phyloP scores from a whole-genome alignment of 257 asterid species.

The Cruciata laevipes region DNA sequence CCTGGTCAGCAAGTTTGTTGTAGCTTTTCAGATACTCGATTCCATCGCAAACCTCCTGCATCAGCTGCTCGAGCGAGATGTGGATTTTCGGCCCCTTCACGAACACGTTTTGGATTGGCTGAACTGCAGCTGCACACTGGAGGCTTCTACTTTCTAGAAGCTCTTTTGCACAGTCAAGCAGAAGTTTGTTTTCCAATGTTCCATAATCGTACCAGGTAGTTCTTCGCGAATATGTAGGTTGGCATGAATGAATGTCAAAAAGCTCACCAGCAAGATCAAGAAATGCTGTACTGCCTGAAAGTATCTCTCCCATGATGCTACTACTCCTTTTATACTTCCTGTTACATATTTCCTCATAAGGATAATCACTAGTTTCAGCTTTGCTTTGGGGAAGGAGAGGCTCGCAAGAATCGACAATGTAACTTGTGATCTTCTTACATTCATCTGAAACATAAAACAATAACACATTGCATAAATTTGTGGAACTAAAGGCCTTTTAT shows the following conservation, averaged over 20 bases:
- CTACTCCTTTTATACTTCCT: constrained; percentile 16
- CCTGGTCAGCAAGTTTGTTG: neutral
- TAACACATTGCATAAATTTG: constrained; percentile 5
- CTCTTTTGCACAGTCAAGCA: constrained; percentile 31
- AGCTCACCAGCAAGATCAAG: constrained; percentile 27
- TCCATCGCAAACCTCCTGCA: constrained; percentile 28
- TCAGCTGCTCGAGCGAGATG: constrained; percentile 21
- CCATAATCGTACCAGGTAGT: constrained; percentile 8
- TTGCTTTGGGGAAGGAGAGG: constrained; percentile 11
- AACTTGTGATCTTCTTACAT: constrained; percentile 18
- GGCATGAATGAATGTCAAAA: constrained; percentile 18
- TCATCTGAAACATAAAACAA: constrained; percentile 32
- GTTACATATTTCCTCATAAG: neutral
- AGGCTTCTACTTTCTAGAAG: constrained; percentile 24
- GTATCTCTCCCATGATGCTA: constrained; percentile 25
- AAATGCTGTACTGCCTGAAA: constrained; percentile 28
- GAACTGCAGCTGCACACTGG: constrained; percentile 6
- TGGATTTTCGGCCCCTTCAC: constrained; percentile 9
- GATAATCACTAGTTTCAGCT: constrained; percentile 14
- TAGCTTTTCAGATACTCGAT: constrained; percentile 23
- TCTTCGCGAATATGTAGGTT: constrained; percentile 8
- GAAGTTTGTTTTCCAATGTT: constrained; percentile 9
- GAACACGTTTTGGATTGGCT: constrained; percentile 1
- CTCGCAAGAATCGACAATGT: constrained; percentile 18
- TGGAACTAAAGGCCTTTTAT: neutral